Conservation (phyloP, 352 stramenopile genomes). For the Phytophthora idaei region DNA sequence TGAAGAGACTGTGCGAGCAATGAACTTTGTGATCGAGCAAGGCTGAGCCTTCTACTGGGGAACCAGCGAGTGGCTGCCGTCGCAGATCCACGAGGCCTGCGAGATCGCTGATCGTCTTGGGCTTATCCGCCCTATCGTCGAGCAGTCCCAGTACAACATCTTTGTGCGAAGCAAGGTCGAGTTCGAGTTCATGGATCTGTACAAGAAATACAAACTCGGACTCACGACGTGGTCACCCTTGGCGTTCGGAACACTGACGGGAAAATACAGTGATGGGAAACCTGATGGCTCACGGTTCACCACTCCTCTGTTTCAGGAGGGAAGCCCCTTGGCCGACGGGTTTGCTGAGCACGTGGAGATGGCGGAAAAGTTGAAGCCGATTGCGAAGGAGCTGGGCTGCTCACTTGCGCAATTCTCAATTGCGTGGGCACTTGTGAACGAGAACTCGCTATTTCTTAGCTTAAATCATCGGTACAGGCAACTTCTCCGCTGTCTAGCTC, state of each 20-base stretch:
- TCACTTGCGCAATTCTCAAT: neutral
- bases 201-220: conserved; percentile 28
- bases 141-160: conserved; percentile 20
- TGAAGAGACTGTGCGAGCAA: neutral
- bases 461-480: too few relatives aligned
- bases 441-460: too few relatives aligned
- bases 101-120: conserved; percentile 5
- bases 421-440: too few relatives aligned
- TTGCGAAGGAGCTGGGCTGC: conserved; percentile 9
- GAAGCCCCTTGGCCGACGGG: neutral
- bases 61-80: neutral
- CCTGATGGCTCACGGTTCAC: conserved; percentile 23
- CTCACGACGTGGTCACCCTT: too few relatives aligned
- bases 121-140: conserved; percentile 7
- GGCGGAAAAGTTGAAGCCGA: conserved; percentile 16
- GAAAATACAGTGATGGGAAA: neutral
- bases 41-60: conserved; percentile 3
- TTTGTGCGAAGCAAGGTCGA: conserved; percentile 27
- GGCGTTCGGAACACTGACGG: too few relatives aligned
- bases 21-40: too few relatives aligned
- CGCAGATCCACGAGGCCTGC: conserved; percentile 5
- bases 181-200: conserved; percentile 16
- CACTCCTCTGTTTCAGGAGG: conserved; percentile 8
- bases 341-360: conserved; percentile 12
- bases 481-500: too few relatives aligned